Evolutionary conservation across 257 asterid genomes (phyloP), one percentile per base, ranked within the genome.

Genomic region (Solanum bulbocastanum): DNA sequence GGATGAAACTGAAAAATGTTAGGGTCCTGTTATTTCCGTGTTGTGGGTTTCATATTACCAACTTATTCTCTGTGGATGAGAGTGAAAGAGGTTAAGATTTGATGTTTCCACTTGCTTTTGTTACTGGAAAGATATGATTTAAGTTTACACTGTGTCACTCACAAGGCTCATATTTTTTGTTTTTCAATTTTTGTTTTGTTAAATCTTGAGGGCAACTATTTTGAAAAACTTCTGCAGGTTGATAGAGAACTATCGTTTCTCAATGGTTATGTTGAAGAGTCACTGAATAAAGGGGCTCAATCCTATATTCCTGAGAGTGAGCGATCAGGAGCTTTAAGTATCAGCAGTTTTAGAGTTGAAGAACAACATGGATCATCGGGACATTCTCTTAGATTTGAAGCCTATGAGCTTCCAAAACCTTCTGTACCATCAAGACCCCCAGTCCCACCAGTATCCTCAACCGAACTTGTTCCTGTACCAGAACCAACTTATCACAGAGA

Each of bases 361-460:
- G 98, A 94, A 82, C 95, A 93, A 37, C 96, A 90, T 33, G 99
- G 93, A 84, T 74, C 94, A 33, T 88, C 95, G 27, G 73, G 93
- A 35, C 98, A 96, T 85, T 79, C 96, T 68, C 98, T 96, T 86
- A 95, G 98, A 87, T 97, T 97, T 86, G 99, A 96, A 91, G 99
- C 99, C 60, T 97, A 97, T 12, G 99, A 96, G 92, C 94, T 94
- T 79, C 98, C 99, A 39, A 95, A 94, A 90, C 93, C 98, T 71
- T 87, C 95, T 37, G 83, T 87, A 73, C 95, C 97, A 75, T 88
- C 91, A 88, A 91, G 87, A 42, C 56, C 87, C 87, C 95, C 97
- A 30, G 86, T 87, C 27, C 66, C 60, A 8, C 88, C 89, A 52
- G 74, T 94, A 71, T 90, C 98, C 91, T 92, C 97, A 36, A 86